phyloP scores from a whole-genome alignment of 768 basidiomycete species.

The Podaxis sp. region DNA sequence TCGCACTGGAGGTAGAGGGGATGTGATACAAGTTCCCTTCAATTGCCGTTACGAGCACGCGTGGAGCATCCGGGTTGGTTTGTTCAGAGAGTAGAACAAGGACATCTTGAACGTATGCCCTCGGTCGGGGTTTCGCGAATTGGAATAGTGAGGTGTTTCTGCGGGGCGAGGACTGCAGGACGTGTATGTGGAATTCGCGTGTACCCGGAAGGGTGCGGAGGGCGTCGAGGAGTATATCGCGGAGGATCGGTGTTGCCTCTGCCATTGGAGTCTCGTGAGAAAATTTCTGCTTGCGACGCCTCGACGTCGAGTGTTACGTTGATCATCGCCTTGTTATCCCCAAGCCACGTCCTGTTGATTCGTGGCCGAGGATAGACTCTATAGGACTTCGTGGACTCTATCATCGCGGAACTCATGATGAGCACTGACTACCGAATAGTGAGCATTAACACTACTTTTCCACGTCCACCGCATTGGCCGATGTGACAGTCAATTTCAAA shows the following conservation, averaged over 20 bases:
- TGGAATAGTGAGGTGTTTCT: constrained; percentile 74
- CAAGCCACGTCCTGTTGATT: not conserved
- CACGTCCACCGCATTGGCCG: not conserved
- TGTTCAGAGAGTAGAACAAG: constrained; percentile 76
- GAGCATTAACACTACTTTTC: not conserved
- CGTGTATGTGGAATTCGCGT: constrained; percentile 74
- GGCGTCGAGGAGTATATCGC: constrained; percentile 60
- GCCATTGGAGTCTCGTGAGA: constrained; percentile 11
- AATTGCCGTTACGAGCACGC: constrained; percentile 74
- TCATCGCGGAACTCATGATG: too few species aligned
- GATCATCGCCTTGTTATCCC: not conserved
- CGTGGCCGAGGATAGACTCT: not conserved
- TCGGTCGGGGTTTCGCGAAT: constrained; percentile 66
- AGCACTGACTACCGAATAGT: too few species aligned
- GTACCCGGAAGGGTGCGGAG: constrained; percentile 61
- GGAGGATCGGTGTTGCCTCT: constrained; percentile 34
- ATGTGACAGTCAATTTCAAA: not conserved
- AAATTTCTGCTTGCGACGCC: not conserved
- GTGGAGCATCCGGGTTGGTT: constrained; percentile 32
- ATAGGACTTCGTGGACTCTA: not conserved
- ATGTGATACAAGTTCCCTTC: constrained; percentile 77
- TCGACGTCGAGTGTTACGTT: not conserved
- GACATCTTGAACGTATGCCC: constrained; percentile 72
- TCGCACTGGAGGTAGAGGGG: constrained; percentile 62
- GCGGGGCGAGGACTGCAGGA: constrained; percentile 65